A percentile compares a stretch with the other conserved stretches of the same genome.
phyloP scores from a whole-genome alignment of 2,329 filamentous ascomycete genomes.

The Fusarium tupiense region DNA sequence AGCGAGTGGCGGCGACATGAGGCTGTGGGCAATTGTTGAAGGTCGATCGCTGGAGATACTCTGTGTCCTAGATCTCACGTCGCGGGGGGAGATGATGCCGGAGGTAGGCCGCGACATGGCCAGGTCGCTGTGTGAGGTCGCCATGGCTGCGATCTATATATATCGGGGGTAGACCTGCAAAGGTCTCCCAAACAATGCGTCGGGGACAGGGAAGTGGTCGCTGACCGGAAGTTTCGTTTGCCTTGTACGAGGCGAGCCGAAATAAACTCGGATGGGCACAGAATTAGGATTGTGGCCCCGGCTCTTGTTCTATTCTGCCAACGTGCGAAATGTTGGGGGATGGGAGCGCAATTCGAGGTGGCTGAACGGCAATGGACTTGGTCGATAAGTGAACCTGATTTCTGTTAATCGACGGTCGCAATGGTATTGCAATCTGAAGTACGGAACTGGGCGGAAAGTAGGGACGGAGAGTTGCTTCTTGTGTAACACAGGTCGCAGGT shows the following conservation, averaged over 20 bases:
- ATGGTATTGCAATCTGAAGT: conserved; percentile 22
- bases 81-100: conserved; percentile 48
- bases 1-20: conserved; percentile 72
- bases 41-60: conserved; percentile 78
- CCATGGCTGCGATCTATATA: conserved; percentile 42
- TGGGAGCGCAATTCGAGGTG: conserved; percentile 23
- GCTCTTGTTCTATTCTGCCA: conserved; percentile 18
- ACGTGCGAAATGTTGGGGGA: conserved; percentile 18
- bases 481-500: conserved; percentile 38
- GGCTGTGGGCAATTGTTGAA: conserved; percentile 66
- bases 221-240: conserved; percentile 26
- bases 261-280: conserved; percentile 27
- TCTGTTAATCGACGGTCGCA: conserved; percentile 37
- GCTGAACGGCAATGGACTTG: conserved; percentile 22
- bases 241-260: conserved; percentile 34
- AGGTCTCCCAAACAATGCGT: conserved; percentile 32
- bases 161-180: conserved; percentile 36
- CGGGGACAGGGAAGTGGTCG: conserved; percentile 27
- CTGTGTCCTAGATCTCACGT: conserved; percentile 61
- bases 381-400: conserved; percentile 31
- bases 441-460: conserved; percentile 31
- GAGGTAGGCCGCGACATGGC: conserved; percentile 49
- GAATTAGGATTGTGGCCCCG: conserved; percentile 26
- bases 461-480: conserved; percentile 38
- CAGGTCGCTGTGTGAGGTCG: conserved; percentile 40